Base-by-base conservation (phyloP, 331 rosid species). In the Stylosanthes scabra region DNA sequence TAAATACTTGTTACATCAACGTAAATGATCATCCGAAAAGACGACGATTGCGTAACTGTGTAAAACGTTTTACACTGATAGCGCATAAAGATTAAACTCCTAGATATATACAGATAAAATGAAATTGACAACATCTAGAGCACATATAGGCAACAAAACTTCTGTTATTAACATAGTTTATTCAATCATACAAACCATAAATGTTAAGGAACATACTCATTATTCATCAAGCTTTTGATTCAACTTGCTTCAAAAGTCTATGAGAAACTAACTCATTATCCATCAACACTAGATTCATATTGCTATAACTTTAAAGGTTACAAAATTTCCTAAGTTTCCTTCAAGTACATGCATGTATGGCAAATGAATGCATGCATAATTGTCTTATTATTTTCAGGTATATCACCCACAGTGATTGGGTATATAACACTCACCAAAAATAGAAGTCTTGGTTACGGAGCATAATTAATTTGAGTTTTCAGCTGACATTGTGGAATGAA, bases 401-500 rank as follows among this genome's bases (percentile, higher is more conserved):
- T 52, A 57, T 60, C 79, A 70, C 34, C 54, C 57, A 15, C 61
- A 60, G 25, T 59, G 71, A 47, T 54, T 77, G 42, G 78, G 44
- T 50, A 70, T 52, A 42, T 52, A 42, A 73, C 50, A 74, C 76
- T 83, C 77, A 54, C 82, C 79, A 80, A 75, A 88, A 83, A 42
- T 60, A 74, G 25, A 39, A 49, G 70, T 49, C 6, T 62, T 61
- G 77, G 76, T 39, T 77, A 77, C 11, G 11, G 27, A 29, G 52
- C 65, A 76, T 61, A 50, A 12, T 50, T 62, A 63, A 74, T 77
- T 3, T 2, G 77, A 45, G 78, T 78, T 80, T 91, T 91, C 88
- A 91, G 76, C 90, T 85, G 80, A 94, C 96, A 66, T 94, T 90
- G 75, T 91, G 89, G 81, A 49, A 88, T 5, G 99, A 95, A 74